Evolutionary conservation across 106 monocot genomes (phyloP).

Genomic region (Triglochin maritima): DNA sequence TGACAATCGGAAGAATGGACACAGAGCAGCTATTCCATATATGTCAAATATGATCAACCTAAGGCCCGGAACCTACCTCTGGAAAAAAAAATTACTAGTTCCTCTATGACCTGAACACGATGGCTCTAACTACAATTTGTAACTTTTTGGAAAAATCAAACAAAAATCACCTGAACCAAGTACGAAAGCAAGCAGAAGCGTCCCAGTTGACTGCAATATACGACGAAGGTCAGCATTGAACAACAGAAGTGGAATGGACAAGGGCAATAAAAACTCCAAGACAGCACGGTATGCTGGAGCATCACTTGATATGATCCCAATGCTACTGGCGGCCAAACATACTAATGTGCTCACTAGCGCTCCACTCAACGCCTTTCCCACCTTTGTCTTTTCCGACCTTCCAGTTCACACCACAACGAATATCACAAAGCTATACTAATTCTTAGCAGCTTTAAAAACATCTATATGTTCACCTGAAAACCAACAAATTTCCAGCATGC

Average conservation of each 20-base stretch:
- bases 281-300: slow-evolving; percentile 51
- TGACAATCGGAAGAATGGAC: too few relatives aligned
- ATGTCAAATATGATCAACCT: too few relatives aligned
- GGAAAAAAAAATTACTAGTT: too few relatives aligned
- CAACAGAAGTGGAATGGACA: slow-evolving; percentile 57
- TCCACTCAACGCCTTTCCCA: slow-evolving; percentile 45
- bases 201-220: slow-evolving; percentile 53
- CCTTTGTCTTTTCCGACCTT: slow-evolving; percentile 18
- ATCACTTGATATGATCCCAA: slow-evolving; percentile 41
- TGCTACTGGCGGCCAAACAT: slow-evolving; percentile 56
- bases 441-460: too few relatives aligned
- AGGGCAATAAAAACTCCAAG: slow-evolving; percentile 55
- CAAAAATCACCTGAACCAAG: slow-evolving; percentile 48
- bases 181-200: slow-evolving; percentile 63
- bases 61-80: too few relatives aligned
- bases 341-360: slow-evolving; percentile 70
- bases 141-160: background rate
- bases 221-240: slow-evolving; percentile 71
- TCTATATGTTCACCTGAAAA: too few relatives aligned
- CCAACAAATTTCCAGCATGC: too few relatives aligned
- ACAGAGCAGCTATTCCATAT: too few relatives aligned
- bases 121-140: too few relatives aligned
- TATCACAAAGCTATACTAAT: too few relatives aligned
- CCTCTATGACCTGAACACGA: too few relatives aligned
- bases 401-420: too few relatives aligned